Evolutionary conservation across 2,329 filamentous ascomycete genomes (phyloP).

Genomic region (Calonectria fujianensis): DNA sequence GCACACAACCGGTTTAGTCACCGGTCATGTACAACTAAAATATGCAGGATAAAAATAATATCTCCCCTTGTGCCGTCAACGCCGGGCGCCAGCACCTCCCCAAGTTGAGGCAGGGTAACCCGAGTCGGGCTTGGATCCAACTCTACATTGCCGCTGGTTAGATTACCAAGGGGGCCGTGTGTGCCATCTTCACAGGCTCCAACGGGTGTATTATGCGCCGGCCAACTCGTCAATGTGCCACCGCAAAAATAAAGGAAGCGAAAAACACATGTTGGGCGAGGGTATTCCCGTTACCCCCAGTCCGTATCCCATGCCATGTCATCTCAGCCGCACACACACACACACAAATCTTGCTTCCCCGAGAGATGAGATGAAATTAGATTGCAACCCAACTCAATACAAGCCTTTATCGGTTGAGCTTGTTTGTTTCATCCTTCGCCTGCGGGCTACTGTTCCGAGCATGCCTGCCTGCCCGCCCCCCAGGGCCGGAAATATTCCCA

Average conservation of each 20-base stretch:
- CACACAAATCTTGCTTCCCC: too few relatives aligned
- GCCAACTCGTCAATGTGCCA: neutral
- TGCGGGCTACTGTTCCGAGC: neutral
- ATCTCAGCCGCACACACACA: neutral
- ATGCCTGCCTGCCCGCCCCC: neutral
- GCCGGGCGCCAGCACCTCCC: conserved; percentile 7
- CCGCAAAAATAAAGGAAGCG: neutral
- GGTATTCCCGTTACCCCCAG: conserved; percentile 27
- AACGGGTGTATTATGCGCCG: conserved; percentile 25
- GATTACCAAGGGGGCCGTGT: conserved; percentile 39
- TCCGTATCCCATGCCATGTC: neutral
- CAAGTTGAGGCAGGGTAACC: conserved; percentile 28
- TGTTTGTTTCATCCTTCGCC: neutral
- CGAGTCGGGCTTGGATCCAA: conserved; percentile 25
- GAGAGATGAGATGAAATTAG: neutral
- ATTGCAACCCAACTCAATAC: neutral
- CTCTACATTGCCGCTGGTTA: conserved; percentile 24
- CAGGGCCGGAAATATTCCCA: neutral
- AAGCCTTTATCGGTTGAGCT: neutral
- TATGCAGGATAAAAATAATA: conserved; percentile 37
- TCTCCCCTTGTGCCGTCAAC: neutral
- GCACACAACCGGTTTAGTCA: neutral
- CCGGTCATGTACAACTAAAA: neutral
- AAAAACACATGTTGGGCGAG: conserved; percentile 10
- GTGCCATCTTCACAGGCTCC: conserved; percentile 14